phyloP scores from a whole-genome alignment of 2,329 filamentous ascomycete genomes.

The Immersiporthe knoxdaviesiana region DNA sequence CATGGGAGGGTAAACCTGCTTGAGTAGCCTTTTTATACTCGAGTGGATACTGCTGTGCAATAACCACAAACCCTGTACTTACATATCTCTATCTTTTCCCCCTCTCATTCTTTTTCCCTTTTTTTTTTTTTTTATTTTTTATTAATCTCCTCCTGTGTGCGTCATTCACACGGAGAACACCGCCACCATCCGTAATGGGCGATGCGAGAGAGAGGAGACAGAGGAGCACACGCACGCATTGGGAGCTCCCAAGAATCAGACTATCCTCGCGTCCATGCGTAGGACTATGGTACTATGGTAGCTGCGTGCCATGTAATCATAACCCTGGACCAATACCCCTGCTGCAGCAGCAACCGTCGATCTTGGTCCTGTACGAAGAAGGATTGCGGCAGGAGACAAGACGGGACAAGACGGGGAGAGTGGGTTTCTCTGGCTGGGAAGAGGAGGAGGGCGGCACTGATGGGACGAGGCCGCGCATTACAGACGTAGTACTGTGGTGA shows the following conservation, averaged over 20 bases:
- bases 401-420: no score
- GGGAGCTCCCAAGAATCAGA: not conserved
- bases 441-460: no score
- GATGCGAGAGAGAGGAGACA: not conserved
- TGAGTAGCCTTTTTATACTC: not conserved
- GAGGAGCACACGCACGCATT: not conserved
- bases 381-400: conserved; percentile 9
- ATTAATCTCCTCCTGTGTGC: not conserved
- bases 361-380: conserved; percentile 5
- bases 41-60: not conserved
- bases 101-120: not conserved
- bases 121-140: not conserved
- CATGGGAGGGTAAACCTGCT: not conserved
- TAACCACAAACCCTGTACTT: not conserved
- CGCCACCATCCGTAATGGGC: conserved; percentile 7
- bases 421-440: no score
- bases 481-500: no score
- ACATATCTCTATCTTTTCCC: not conserved
- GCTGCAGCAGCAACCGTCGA: conserved; percentile 2
- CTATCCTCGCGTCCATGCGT: not conserved
- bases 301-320: not conserved
- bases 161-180: not conserved
- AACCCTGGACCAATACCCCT: not conserved
- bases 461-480: not conserved
- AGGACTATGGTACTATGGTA: no score